Evolutionary conservation across 192 early-diverging fungal genomes (phyloP).

Genomic region (Piromyces finnis): DNA sequence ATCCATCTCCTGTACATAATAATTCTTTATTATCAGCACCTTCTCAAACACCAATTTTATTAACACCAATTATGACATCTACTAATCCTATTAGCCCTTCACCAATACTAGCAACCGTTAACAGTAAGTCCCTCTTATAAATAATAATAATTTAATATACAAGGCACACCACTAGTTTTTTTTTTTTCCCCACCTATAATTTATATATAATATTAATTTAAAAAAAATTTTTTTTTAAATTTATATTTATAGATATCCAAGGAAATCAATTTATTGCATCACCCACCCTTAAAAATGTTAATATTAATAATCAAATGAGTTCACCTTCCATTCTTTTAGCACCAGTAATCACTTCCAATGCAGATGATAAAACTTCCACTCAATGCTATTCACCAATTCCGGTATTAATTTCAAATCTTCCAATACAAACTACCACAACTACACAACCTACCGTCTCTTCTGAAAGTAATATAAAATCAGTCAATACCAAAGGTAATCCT

Average conservation of each 20-base stretch:
- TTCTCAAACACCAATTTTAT: too few species aligned
- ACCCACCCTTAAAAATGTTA: background rate
- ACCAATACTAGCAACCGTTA: background rate
- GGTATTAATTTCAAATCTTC: background rate
- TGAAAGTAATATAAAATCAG: background rate
- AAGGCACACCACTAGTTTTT: too few species aligned
- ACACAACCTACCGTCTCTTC: background rate
- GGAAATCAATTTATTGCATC: background rate
- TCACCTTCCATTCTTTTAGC: background rate
- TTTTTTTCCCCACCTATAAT: too few species aligned
- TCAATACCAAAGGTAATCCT: background rate
- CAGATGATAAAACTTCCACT: background rate
- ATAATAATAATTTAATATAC: too few species aligned
- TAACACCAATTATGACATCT: too few species aligned
- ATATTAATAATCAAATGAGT: background rate
- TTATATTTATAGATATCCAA: background rate
- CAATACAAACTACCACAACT: background rate
- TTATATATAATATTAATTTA: too few species aligned
- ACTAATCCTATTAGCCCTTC: background rate
- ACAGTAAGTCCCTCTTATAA: too few species aligned
- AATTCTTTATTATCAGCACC: too few species aligned
- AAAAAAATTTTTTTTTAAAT: too few species aligned
- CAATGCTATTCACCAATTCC: background rate
- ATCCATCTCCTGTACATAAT: too few species aligned
- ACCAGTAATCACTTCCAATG: background rate